Evolutionary conservation across 73 alveolate species (phyloP), one percentile per base, ranked within the genome.

Genomic region (Paramecium octaurelia): DNA sequence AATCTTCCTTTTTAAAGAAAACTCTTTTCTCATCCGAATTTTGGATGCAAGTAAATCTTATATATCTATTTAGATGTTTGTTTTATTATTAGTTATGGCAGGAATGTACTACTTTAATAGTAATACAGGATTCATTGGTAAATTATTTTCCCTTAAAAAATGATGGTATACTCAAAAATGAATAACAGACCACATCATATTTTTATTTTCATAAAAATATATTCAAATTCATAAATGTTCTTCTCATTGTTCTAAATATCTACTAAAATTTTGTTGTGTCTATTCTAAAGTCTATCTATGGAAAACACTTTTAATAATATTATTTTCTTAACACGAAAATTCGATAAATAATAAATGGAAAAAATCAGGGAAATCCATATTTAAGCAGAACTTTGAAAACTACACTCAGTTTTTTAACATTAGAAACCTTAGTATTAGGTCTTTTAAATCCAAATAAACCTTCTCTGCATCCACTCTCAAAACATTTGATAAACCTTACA

Each of bases 401-500:
- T 40, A 6, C 12, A 40, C 12, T 7, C 12, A 40, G 7, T 40
- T 40, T 7, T 8, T 40, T 40, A 64, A 64, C 50, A 31, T 46
- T 31, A 34, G 14, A 64, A 12, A 11, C 8, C 11, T 23, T 14
- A 2, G 9, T 27, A 31, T 64, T 27, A 2, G 42, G 21, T 34
- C 24, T 34, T 64, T 23, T 9, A 27, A 75, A 38, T 34, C 60
- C 1, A 31, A 34, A 75, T 75, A 42, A 0, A 34, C 21, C 4
- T 75, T 54, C 27, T 71, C 88, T 29, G 92, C 92, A 46, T 89
- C 92, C 5, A 58, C 42, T 40, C 86, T 64, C 54, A 88, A 35
- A 40, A 90, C 93, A 48, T 70, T 88, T 12, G 89, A 85, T 43
- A 75, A 88, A 69, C 70, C 93, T 38, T 54, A 16, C 90, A 68